phyloP scores from a whole-genome alignment of 352 stramenopile species.

The Phytophthora pistaciae region DNA sequence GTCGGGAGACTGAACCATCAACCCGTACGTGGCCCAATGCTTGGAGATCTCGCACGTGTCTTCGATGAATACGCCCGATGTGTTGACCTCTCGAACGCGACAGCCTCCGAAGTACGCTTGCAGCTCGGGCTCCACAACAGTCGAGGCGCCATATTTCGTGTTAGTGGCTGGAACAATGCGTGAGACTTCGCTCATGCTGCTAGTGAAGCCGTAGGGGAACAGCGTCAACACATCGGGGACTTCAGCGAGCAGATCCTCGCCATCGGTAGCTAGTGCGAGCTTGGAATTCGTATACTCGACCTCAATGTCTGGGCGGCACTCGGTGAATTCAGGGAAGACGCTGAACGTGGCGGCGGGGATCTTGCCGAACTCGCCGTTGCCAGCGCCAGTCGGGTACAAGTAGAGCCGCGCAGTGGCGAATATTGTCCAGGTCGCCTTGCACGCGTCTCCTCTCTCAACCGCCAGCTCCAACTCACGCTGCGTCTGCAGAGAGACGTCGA shows the following conservation, averaged over 20 bases:
- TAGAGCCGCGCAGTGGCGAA: constrained; percentile 12
- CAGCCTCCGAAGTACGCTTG: constrained; percentile 23
- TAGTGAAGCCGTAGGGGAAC: constrained; percentile 28
- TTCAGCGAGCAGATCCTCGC: constrained; percentile 5
- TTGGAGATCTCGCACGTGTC: not conserved
- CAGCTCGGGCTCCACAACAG: constrained; percentile 13
- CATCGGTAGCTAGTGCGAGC: constrained; percentile 11
- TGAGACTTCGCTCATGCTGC: constrained; percentile 11
- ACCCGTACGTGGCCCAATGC: constrained; percentile 23
- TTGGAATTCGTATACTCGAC: constrained; percentile 13
- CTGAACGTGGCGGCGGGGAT: constrained; percentile 22
- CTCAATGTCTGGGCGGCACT: constrained; percentile 14
- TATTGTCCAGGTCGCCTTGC: constrained; percentile 13
- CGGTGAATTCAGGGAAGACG: constrained; percentile 26
- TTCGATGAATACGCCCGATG: constrained; percentile 18
- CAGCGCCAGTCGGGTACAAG: constrained; percentile 6
- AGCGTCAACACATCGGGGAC: constrained; percentile 20
- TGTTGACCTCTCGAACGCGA: constrained; percentile 15
- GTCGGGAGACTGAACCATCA: constrained; percentile 24
- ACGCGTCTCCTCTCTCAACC: not conserved
- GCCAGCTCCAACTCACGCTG: constrained; percentile 7
- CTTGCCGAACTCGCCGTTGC: constrained; percentile 9
- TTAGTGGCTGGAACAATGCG: constrained; percentile 5
- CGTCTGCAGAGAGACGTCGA: constrained; percentile 7
- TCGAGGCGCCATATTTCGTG: constrained; percentile 6